Evolutionary conservation across 768 basidiomycete genomes (phyloP).

Genomic region (Amanita pallidorosea): DNA sequence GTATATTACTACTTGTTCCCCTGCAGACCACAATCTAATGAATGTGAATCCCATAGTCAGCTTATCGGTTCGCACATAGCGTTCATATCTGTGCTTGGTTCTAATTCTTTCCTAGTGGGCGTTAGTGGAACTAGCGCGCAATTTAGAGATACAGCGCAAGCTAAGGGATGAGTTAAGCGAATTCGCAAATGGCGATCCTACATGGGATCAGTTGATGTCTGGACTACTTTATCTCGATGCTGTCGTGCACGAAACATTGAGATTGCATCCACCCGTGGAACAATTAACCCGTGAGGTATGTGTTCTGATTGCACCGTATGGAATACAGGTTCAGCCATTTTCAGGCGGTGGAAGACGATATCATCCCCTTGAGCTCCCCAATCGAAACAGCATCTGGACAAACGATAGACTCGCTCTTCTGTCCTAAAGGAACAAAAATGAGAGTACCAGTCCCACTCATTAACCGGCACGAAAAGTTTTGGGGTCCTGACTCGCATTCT

Average conservation of each 20-base stretch:
- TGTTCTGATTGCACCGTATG: neutral
- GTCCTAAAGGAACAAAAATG: slow-evolving; percentile 26
- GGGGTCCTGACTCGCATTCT: slow-evolving; percentile 32
- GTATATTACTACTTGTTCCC: slow-evolving; percentile 7
- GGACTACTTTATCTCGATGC: slow-evolving; percentile 35
- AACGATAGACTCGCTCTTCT: slow-evolving; percentile 17
- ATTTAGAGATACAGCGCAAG: slow-evolving; percentile 10
- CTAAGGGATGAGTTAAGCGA: slow-evolving; percentile 11
- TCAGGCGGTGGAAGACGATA: slow-evolving; percentile 26
- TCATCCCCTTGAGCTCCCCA: slow-evolving; percentile 26
- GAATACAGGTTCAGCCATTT: neutral
- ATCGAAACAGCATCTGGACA: slow-evolving; percentile 18
- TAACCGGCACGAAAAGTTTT: slow-evolving; percentile 27
- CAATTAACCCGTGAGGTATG: slow-evolving; percentile 22
- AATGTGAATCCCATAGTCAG: neutral
- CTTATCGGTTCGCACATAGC: neutral
- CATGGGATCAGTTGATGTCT: slow-evolving; percentile 30
- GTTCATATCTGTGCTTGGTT: neutral
- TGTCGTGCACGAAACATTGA: slow-evolving; percentile 25
- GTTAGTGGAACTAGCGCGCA: slow-evolving; percentile 13
- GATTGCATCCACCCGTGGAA: slow-evolving; percentile 23
- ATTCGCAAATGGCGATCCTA: slow-evolving; percentile 17
- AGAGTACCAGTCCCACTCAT: slow-evolving; percentile 25
- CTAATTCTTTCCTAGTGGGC: slow-evolving; percentile 10
- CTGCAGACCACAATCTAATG: neutral